These are phyloP conservation scores for Aphanomyces euteiches DNA, from an alignment of 352 stramenopile genomes.

Conservation along the genomic window DNA sequence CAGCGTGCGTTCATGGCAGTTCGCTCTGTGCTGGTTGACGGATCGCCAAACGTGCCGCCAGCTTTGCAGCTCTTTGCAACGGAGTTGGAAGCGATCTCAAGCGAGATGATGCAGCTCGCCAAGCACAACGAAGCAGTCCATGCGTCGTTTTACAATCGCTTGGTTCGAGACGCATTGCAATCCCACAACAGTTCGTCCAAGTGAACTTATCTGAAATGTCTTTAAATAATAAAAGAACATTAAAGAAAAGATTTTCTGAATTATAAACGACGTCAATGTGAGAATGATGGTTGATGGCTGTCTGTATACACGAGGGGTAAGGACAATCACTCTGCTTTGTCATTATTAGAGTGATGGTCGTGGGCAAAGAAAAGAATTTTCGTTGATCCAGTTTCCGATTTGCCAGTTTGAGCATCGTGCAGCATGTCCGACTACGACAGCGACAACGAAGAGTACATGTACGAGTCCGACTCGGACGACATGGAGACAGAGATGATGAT, in stretches of 20 bases:
- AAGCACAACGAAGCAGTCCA: constrained; percentile 69
- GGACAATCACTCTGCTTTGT: no score
- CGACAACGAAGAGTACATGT: constrained; percentile 24
- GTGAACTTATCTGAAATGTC: no score
- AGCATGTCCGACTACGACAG: constrained; percentile 28
- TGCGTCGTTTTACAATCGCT: constrained; percentile 57
- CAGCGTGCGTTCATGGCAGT: constrained; percentile 41
- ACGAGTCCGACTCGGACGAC: constrained; percentile 22
- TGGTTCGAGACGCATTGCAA: constrained; percentile 34
- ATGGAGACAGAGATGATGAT: constrained; percentile 35
- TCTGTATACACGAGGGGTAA: no score
- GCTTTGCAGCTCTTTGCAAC: constrained; percentile 50
- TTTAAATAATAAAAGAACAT: no score
- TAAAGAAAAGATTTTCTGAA: no score
- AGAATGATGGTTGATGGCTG: no score
- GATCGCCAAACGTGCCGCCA: constrained; percentile 39
- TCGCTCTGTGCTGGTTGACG: constrained; percentile 27
- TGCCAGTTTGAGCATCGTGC: not conserved
- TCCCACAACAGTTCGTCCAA: no score
- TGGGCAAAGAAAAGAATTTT: no score
- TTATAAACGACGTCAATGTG: not conserved
- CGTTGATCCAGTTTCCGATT: constrained; percentile 1
- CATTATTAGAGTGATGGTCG: no score
- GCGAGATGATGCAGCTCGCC: constrained; percentile 42
- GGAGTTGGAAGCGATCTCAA: constrained; percentile 42